phyloP scores from a whole-genome alignment of 805 yeast genomes.

The Kuraishia piskuri region DNA sequence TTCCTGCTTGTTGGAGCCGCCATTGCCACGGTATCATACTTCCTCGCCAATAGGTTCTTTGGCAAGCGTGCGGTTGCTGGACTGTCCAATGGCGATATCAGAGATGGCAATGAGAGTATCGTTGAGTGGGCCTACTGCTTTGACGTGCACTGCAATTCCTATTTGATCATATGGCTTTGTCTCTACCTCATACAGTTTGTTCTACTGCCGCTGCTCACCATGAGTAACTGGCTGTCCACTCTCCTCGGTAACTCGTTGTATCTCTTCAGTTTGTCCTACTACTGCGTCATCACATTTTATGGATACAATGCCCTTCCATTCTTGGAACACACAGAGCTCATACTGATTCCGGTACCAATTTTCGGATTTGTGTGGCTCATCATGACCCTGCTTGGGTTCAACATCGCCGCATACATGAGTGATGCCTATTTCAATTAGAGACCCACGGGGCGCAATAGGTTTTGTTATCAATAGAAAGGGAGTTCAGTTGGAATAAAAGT shows the following conservation, averaged over 20 bases:
- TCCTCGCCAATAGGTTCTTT: constrained; percentile 57
- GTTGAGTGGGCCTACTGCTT: constrained; percentile 94
- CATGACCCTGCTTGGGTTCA: constrained; percentile 55
- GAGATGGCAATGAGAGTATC: constrained; percentile 17
- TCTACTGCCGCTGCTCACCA: constrained; percentile 60
- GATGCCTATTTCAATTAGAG: constrained; percentile 4
- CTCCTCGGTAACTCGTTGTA: constrained; percentile 75
- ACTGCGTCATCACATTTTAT: constrained; percentile 72
- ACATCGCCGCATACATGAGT: constrained; percentile 63
- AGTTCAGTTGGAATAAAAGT: background rate
- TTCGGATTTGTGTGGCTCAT: constrained; percentile 50
- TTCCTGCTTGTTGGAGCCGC: constrained; percentile 63
- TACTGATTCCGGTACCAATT: constrained; percentile 56
- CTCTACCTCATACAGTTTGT: constrained; percentile 70
- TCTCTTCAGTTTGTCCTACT: constrained; percentile 64
- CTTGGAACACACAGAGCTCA: constrained; percentile 51
- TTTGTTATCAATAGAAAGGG: background rate
- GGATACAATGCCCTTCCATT: constrained; percentile 79
- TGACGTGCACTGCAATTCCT: constrained; percentile 91
- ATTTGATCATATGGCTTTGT: constrained; percentile 67
- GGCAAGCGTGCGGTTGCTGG: constrained; percentile 22
- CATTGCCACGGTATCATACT: constrained; percentile 69
- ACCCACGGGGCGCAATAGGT: too few relatives aligned
- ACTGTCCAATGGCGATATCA: constrained; percentile 1
- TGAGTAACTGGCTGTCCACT: constrained; percentile 58